phyloP scores from a whole-genome alignment of 1,284 basidiomycete species.

The Apiotrichum montevideense region DNA sequence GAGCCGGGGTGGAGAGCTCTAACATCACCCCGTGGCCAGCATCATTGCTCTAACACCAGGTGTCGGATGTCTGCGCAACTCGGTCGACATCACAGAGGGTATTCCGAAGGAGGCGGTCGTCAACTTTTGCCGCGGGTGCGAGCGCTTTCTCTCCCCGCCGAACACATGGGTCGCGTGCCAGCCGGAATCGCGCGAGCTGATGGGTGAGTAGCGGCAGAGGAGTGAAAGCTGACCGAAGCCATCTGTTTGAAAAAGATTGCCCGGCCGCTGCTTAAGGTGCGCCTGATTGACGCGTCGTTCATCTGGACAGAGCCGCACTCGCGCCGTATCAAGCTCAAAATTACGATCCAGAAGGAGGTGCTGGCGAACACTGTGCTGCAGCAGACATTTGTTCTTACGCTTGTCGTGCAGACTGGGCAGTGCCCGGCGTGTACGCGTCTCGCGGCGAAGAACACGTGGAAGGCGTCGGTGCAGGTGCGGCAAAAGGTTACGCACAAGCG shows the following conservation, averaged over 20 bases:
- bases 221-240: slow-evolving; percentile 43
- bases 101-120: slow-evolving; percentile 96
- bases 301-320: slow-evolving; percentile 99
- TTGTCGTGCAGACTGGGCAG: slow-evolving; percentile 91
- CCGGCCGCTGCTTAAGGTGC: slow-evolving; percentile 79
- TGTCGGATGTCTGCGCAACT: slow-evolving; percentile 46
- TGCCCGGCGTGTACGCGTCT: slow-evolving; percentile 89
- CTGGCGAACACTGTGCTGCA: slow-evolving; percentile 92
- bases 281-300: slow-evolving; percentile 93
- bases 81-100: slow-evolving; percentile 94
- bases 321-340: slow-evolving; percentile 82
- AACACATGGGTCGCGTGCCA: slow-evolving; percentile 76
- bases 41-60: slow-evolving; percentile 51
- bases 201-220: slow-evolving; percentile 49
- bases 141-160: slow-evolving; percentile 90
- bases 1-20: slow-evolving; percentile 1
- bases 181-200: slow-evolving; percentile 86
- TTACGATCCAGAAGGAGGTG: slow-evolving; percentile 98
- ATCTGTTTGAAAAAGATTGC: slow-evolving; percentile 91
- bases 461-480: slow-evolving; percentile 90
- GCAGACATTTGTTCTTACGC: slow-evolving; percentile 95
- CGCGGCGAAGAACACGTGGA: slow-evolving; percentile 99
- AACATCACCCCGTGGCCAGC: neutral
- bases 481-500: slow-evolving; percentile 98
- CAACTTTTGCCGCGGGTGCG: slow-evolving; percentile 92